Conservation (phyloP, 169 alveolate species). For the Eimeria sp. region DNA sequence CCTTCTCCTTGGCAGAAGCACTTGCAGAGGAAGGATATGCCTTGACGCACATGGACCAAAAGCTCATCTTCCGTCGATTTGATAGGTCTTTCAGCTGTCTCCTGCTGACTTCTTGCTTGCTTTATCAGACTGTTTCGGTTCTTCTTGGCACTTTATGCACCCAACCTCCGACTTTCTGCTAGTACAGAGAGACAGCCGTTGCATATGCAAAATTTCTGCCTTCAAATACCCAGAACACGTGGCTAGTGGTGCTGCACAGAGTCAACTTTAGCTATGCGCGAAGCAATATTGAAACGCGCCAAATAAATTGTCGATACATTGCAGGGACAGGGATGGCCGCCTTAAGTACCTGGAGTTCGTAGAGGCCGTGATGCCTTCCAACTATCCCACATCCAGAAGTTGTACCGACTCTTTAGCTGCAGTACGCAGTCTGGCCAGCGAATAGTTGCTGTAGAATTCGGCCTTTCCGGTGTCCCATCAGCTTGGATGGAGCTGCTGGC, state of each 20-base stretch:
- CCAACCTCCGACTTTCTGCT: not conserved
- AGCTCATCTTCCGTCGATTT: constrained; percentile 78
- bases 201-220: not conserved
- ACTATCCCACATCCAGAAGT: constrained; percentile 12
- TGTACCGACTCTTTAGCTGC: constrained; percentile 10
- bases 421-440: not conserved
- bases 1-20: constrained; percentile 81
- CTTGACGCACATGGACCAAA: constrained; percentile 62
- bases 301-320: not conserved
- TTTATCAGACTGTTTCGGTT: not conserved
- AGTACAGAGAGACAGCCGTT: too few relatives aligned
- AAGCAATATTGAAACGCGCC: not conserved
- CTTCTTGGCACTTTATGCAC: not conserved
- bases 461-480: not conserved
- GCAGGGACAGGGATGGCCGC: constrained; percentile 83
- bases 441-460: not conserved
- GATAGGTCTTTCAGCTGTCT: constrained; percentile 72
- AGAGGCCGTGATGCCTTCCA: constrained; percentile 78
- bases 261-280: not conserved
- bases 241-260: not conserved
- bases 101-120: not conserved
- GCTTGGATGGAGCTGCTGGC: not conserved
- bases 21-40: constrained; percentile 78
- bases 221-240: not conserved
- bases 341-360: constrained; percentile 81